These are phyloP conservation scores for Daucus carota DNA, from an alignment of 129 eudicot genomes.

Conservation along the genomic window DNA sequence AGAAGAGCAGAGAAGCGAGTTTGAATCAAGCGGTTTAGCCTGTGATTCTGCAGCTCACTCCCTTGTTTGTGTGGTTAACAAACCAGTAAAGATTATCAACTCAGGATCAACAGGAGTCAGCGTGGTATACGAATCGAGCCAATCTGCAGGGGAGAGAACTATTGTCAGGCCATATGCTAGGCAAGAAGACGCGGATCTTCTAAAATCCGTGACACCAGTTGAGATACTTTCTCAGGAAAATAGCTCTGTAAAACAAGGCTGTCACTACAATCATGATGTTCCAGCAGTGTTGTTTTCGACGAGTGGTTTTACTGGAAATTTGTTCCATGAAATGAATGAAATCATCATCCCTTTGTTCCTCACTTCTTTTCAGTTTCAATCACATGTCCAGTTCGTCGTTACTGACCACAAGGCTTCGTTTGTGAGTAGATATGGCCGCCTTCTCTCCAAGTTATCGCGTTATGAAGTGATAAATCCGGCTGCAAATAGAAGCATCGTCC, in stretches of 20 bases:
- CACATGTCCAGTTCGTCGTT: conserved; percentile 36
- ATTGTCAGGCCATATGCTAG: conserved; percentile 35
- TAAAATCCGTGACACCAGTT: conserved; percentile 37
- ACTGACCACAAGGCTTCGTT: conserved; percentile 40
- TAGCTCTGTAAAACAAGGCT: conserved; percentile 15
- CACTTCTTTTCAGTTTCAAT: conserved; percentile 39
- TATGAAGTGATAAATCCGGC: conserved; percentile 26
- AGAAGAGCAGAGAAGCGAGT: conserved; percentile 34
- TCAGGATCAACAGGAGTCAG: conserved; percentile 7
- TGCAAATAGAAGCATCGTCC: conserved; percentile 7
- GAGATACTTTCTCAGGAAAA: conserved; percentile 7
- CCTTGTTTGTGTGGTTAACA: conserved; percentile 25
- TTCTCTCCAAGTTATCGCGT: conserved; percentile 29
- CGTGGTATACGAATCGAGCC: conserved; percentile 1
- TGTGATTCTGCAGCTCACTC: conserved; percentile 29
- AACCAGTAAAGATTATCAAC: conserved; percentile 22
- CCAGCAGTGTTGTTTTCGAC: conserved; percentile 61
- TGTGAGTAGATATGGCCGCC: conserved; percentile 24
- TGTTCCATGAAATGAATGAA: conserved; percentile 65
- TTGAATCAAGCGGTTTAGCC: conserved; percentile 30
- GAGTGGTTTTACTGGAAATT: conserved; percentile 53
- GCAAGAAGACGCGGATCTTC: conserved; percentile 31
- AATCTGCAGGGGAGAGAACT: background rate
- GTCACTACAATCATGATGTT: conserved; percentile 34
- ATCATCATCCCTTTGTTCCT: conserved; percentile 47